Conservation (phyloP, 225 moss, liverwort and hornwort genomes). For the Pseudoscleropodium purum region DNA sequence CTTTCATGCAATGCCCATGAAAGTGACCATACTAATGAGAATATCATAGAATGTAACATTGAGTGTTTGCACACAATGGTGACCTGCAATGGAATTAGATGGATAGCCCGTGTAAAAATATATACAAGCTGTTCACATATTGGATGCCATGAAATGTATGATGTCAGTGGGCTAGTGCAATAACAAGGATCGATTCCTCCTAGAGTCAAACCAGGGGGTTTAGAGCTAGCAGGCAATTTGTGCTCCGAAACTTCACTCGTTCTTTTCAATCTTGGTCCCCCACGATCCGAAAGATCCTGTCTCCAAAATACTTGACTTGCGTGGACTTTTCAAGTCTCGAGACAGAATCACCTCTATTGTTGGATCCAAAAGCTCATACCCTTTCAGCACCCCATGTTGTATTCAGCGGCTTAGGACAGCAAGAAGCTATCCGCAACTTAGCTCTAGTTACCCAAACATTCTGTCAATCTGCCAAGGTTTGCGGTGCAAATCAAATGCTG, state of each 20-base stretch:
- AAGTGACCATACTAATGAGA: not conserved
- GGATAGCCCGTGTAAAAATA: not conserved
- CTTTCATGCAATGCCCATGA: not conserved
- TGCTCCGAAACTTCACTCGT: not conserved
- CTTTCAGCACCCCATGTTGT: not conserved
- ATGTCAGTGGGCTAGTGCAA: not conserved
- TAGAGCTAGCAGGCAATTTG: not conserved
- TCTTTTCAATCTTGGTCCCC: not conserved
- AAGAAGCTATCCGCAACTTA: not conserved
- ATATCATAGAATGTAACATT: not conserved
- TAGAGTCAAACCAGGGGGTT: not conserved
- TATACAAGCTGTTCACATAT: not conserved
- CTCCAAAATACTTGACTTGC: not conserved
- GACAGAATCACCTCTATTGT: not conserved
- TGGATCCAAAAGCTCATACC: not conserved
- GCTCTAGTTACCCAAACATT: not conserved
- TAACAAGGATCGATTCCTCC: not conserved
- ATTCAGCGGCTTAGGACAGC: not conserved
- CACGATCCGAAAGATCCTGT: not conserved
- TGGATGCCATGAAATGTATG: not conserved
- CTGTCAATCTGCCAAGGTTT: not conserved
- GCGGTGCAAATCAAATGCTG: slow-evolving; percentile 1
- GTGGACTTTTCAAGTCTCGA: not conserved
- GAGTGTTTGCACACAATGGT: not conserved
- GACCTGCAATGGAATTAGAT: not conserved